Evolutionary conservation across 352 stramenopile genomes (phyloP).

Genomic region (Pythium apleroticum): DNA sequence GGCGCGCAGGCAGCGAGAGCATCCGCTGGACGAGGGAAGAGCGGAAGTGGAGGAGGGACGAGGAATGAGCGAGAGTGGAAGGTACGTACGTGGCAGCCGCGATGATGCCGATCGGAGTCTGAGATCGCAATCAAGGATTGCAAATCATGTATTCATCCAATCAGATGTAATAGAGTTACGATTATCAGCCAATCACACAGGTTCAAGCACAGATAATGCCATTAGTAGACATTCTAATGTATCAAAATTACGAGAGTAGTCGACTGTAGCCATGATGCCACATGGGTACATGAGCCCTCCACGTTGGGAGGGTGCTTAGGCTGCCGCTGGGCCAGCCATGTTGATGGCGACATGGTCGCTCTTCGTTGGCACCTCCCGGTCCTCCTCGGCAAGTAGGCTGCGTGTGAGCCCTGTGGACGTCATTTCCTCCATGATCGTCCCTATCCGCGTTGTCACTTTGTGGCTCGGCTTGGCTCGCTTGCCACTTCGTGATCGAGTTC

Average conservation of each 20-base stretch:
- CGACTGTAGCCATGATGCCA: not conserved
- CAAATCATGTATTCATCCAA: too few relatives aligned
- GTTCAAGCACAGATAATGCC: not conserved
- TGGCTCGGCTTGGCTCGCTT: conserved; percentile 1
- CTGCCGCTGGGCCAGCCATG: conserved; percentile 7
- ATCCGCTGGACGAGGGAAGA: conserved; percentile 1
- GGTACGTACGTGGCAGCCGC: not conserved
- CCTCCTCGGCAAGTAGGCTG: conserved; percentile 18
- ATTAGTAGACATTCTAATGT: not conserved
- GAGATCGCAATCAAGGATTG: conserved; percentile 10
- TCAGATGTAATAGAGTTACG: too few relatives aligned
- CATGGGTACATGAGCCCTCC: not conserved
- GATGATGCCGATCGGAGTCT: not conserved
- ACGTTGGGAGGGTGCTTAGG: not conserved
- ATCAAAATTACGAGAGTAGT: not conserved
- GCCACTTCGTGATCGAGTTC: not conserved
- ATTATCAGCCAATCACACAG: conserved; percentile 6
- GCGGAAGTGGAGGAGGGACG: not conserved
- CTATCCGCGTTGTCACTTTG: conserved; percentile 5
- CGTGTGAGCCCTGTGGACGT: conserved; percentile 15
- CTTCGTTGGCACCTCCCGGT: not conserved
- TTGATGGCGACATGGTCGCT: conserved; percentile 17
- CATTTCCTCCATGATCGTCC: conserved; percentile 23
- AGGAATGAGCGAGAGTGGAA: not conserved
- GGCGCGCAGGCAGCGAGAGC: conserved; percentile 1